Evolutionary conservation across 2,329 filamentous ascomycete species (phyloP), one percentile per base, ranked within the genome.

Genomic region (Didymella keratinophila): DNA sequence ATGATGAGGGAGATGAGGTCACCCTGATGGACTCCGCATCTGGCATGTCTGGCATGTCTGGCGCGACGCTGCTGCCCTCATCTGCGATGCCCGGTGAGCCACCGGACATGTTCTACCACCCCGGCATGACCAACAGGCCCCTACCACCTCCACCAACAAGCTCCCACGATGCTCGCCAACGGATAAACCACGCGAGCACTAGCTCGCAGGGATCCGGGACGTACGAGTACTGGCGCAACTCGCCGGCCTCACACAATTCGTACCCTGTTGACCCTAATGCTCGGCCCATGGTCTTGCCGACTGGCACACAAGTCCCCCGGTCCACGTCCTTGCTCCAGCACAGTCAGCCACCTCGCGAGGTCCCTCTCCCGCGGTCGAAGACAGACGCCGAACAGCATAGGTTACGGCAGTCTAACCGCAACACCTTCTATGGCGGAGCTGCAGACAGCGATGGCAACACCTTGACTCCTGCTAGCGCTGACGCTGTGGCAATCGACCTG

Each of bases 31-130:
- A 82, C 45, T 65, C 56, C 39, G 64, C 67, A 39, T 69, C 68
- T 43, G 44, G 25, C 23, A 62, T 67, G 51, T 69, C 68, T 34
- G 44, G 21, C 27, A 62, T 67, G 51, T 69, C 68, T 14, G 65
- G 65, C n/a, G 72, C 72, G n/a, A 69, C 68, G 1, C 54, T 70
- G 18, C 58, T 58, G 49, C 63, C 64, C 18, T 67, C 72, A 30
- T 66, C 78, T 28, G 74, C 76, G 9, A 76, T 78, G 56, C 69
- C 71, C 28, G 75, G 74, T 32, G 92, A 93, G 55, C 91, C 92
- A 61, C 91, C 90, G 18, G 95, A 97, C 68, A 88, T 98, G 72
- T 97, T 97, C 74, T 99, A 96, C 75, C 93, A 98, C 70, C 93
- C 93, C 18, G 92, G 92, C 37, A 87, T 93, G 72, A 86, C 62